Evolutionary conservation across 1,284 basidiomycete genomes (phyloP).

Genomic region (Heterobasidion irregulare): DNA sequence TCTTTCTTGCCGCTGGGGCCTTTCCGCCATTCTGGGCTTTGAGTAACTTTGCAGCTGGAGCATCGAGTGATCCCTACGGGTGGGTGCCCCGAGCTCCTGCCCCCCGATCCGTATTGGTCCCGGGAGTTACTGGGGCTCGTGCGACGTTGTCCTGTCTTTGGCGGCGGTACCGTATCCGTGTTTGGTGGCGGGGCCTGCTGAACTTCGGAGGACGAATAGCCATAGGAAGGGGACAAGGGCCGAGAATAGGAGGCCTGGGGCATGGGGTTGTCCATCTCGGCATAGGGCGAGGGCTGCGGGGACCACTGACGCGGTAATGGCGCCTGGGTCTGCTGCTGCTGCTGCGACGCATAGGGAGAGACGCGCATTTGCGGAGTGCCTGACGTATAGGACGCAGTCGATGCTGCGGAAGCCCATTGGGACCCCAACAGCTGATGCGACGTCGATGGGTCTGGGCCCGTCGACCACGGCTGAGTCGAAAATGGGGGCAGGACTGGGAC

Average conservation of each 20-base stretch:
- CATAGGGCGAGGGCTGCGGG: conserved; percentile 1
- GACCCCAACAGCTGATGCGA: conserved; percentile 26
- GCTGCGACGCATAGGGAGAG: conserved; percentile 29
- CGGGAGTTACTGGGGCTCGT: conserved; percentile 20
- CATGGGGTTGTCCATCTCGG: conserved; percentile 17
- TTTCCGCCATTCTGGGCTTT: conserved; percentile 93
- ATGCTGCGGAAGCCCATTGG: conserved; percentile 31
- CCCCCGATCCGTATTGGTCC: conserved; percentile 21
- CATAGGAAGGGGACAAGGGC: conserved; percentile 11
- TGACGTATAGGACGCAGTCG: conserved; percentile 16
- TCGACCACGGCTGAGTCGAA: too few species aligned
- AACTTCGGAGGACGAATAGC: background rate
- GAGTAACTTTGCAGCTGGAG: conserved; percentile 75
- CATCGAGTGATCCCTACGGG: conserved; percentile 72
- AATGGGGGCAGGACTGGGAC: conserved; percentile 8
- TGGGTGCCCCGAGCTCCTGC: conserved; percentile 41
- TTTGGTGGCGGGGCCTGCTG: conserved; percentile 6
- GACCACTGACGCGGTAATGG: too few species aligned
- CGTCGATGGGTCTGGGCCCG: too few species aligned
- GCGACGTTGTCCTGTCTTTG: conserved; percentile 52
- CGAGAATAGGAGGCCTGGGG: conserved; percentile 16
- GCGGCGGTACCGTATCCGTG: conserved; percentile 51
- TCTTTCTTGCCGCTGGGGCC: conserved; percentile 87
- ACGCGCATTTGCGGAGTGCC: conserved; percentile 26
- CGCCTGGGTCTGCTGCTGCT: background rate